Percentiles rank a stretch among this genome's conserved stretches.
phyloP scores from a whole-genome alignment of 768 basidiomycete genomes.

The Asterophora parasitica region DNA sequence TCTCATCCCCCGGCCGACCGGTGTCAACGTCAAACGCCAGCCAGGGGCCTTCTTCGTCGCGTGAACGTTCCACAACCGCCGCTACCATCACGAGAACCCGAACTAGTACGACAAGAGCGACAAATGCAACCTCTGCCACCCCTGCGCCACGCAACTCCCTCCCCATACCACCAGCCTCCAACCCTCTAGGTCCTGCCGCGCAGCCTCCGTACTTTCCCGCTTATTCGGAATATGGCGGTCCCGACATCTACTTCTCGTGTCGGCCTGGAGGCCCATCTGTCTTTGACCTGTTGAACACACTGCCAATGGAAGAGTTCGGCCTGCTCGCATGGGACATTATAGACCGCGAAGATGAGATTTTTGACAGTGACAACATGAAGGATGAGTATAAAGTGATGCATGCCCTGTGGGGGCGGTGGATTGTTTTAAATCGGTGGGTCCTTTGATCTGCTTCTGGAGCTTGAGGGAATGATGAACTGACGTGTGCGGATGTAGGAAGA shows the following conservation, averaged over 20 bases:
- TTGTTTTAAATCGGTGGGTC: conserved; percentile 52
- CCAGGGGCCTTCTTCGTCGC: conserved; percentile 7
- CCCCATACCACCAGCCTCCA: conserved; percentile 36
- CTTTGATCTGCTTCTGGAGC: neutral
- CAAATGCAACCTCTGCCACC: conserved; percentile 3
- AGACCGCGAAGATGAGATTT: conserved; percentile 74
- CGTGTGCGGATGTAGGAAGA: conserved; percentile 30
- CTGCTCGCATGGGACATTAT: conserved; percentile 64
- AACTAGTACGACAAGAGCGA: conserved; percentile 8
- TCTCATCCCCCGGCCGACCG: conserved; percentile 9
- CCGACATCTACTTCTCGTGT: conserved; percentile 51
- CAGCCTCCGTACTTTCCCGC: conserved; percentile 48
- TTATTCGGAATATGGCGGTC: conserved; percentile 41
- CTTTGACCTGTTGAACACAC: conserved; percentile 57
- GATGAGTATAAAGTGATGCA: conserved; percentile 80
- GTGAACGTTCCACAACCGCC: conserved; percentile 13
- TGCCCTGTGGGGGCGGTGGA: conserved; percentile 76
- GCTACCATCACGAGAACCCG: conserved; percentile 2
- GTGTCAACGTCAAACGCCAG: conserved; percentile 4
- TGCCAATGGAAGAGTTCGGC: conserved; percentile 60
- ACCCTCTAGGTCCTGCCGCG: conserved; percentile 49
- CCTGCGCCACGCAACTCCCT: conserved; percentile 23
- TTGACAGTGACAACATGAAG: conserved; percentile 61
- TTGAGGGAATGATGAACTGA: neutral
- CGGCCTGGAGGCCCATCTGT: conserved; percentile 62